Evolutionary conservation across 2,329 filamentous ascomycete species (phyloP).

Genomic region (Neofusicoccum kwambonambiense): DNA sequence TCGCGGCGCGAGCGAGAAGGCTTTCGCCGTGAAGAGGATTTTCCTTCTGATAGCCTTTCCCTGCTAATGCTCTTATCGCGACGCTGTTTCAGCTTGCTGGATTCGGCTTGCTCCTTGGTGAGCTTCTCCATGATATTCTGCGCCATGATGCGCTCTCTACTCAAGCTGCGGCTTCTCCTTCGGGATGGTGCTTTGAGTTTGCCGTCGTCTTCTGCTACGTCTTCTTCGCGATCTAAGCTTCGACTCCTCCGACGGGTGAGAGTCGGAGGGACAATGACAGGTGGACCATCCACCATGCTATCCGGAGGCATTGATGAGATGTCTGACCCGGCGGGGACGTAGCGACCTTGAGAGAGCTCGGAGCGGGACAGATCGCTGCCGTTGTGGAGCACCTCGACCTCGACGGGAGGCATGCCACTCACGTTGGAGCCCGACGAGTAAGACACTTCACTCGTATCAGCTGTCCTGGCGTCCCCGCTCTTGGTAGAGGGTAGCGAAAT

Average conservation of each 20-base stretch:
- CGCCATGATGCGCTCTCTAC: conserved; percentile 60
- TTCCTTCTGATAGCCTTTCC: conserved; percentile 34
- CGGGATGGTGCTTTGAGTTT: conserved; percentile 59
- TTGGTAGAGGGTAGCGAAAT: conserved; percentile 58
- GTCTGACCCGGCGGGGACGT: conserved; percentile 71
- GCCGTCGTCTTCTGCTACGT: conserved; percentile 32
- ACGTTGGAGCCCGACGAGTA: conserved; percentile 81
- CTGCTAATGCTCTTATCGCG: conserved; percentile 26
- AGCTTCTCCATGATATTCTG: conserved; percentile 70
- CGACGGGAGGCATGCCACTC: conserved; percentile 67
- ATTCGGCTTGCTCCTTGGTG: conserved; percentile 32
- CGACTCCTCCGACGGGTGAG: conserved; percentile 46
- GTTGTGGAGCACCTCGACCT: conserved; percentile 80
- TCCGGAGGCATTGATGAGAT: conserved; percentile 81
- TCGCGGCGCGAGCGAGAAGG: conserved; percentile 15
- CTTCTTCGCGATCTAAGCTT: conserved; percentile 46
- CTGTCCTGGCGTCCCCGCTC: conserved; percentile 34
- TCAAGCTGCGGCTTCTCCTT: conserved; percentile 61
- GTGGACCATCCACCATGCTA: conserved; percentile 62
- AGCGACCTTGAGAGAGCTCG: conserved; percentile 60
- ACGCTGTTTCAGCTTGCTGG: conserved; percentile 20
- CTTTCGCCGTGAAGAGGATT: conserved; percentile 26
- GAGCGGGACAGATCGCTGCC: conserved; percentile 68
- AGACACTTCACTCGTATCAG: conserved; percentile 51
- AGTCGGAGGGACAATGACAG: conserved; percentile 44